Evolutionary conservation across 192 early-diverging fungal genomes (phyloP), one percentile per base, ranked within the genome.

Genomic region (Geosiphon pyriformis): DNA sequence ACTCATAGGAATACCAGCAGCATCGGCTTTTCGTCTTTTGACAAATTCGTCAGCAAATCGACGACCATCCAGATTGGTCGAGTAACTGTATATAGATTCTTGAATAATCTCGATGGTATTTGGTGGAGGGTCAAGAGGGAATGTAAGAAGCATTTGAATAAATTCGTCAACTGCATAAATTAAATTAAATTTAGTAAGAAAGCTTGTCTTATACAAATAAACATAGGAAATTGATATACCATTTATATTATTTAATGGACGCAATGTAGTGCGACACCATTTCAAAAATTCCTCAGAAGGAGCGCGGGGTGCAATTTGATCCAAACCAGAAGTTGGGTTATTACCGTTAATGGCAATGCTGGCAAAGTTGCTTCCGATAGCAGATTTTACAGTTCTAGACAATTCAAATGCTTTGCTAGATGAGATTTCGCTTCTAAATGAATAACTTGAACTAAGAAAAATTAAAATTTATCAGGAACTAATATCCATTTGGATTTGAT

Each of bases 31-130:
- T 57, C 90, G 83, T 27, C 87, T 83, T 64, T 83, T 85, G 52
- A 87, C 80, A 74, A 90, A 92, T 69, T 92, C 90, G 22, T 87
- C 82, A 22, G 90, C 85, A 77, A 92, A 92, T 8, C 83, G 84
- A 34, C 87, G 85, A 49, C 88, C 87, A 61, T 90, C 85, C 67
- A 92, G 75, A 8, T 82, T 80, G 25, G 80, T 68, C 0, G 90
- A 90, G 69, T 87, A 82, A n/a, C 85, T 85, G 70, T 90, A 87
- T 47, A 90, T 80, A 60, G 83, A 82, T 65, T 90, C 90, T 30
- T 87, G 80, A 42, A 92, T 90, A 49, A 90, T 90, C 60, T 90
- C 88, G 12, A 87, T 70, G 2, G 87, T 84, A 26, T 77, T 74
- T 3, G 85, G 80, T 34, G 83, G 76, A 6, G 75, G 74, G 68